Evolutionary conservation across 148 eudicot genomes (phyloP).

Genomic region (Rhododendron williamsianum): DNA sequence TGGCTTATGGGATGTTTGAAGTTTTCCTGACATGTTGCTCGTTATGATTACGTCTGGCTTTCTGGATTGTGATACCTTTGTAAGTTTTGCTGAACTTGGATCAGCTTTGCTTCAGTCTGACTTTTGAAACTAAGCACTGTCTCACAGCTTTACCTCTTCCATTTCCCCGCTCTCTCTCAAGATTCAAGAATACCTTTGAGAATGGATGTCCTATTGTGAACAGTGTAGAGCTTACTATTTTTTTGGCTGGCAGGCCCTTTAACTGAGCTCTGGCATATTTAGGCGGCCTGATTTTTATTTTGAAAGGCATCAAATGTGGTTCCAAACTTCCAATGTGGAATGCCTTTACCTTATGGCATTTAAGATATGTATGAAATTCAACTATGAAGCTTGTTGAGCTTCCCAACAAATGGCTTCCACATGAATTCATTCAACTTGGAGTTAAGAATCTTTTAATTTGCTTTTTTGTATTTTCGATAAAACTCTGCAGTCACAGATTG

Average conservation of each 20-base stretch:
- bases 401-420: neutral
- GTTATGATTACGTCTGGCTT: neutral
- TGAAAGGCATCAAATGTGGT: neutral
- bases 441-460: neutral
- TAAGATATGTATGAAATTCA: neutral
- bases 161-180: neutral
- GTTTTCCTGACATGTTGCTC: neutral
- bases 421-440: conserved; percentile 5
- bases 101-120: neutral
- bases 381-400: neutral
- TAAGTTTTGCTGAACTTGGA: neutral
- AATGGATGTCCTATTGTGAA: neutral
- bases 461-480: neutral
- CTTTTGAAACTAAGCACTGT: neutral
- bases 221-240: neutral
- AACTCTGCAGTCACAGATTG: neutral
- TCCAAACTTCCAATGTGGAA: neutral
- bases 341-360: neutral
- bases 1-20: neutral
- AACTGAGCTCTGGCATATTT: neutral
- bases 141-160: neutral
- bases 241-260: neutral
- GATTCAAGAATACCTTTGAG: neutral
- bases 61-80: neutral
- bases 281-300: neutral